Percentiles rank a stretch among this genome's conserved stretches.
These are phyloP conservation scores for Medicago lupulina DNA, from an alignment of 306 rosid species.

Conservation along the genomic window DNA sequence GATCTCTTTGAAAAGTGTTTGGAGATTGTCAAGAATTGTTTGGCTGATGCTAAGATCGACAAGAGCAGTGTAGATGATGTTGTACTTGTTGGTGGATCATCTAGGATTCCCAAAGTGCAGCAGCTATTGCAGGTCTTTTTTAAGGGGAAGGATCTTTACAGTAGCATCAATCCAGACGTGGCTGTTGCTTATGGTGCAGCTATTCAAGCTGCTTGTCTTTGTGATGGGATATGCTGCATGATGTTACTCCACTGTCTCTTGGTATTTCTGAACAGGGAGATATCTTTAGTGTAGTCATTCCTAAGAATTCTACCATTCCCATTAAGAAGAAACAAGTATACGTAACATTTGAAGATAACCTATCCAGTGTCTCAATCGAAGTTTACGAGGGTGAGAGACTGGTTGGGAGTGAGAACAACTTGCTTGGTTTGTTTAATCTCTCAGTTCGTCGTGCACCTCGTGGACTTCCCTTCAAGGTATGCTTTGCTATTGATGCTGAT, in stretches of 20 bases:
- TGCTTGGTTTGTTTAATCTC: not conserved
- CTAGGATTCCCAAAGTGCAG: no score
- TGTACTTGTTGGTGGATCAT: no score
- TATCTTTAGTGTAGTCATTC: no score
- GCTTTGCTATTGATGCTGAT: not conserved
- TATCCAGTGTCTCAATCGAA: rapidly evolving
- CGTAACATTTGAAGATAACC: not conserved
- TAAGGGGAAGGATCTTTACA: no score
- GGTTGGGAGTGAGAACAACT: not conserved
- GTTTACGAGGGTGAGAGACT: not conserved
- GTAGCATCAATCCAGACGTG: no score
- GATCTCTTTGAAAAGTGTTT: not conserved
- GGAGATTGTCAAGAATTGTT: not conserved
- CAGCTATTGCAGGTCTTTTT: no score
- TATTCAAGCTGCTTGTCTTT: no score
- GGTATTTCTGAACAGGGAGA: no score
- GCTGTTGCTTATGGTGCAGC: no score
- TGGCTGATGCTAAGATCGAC: not conserved
- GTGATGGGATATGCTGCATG: no score
- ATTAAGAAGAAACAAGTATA: not conserved
- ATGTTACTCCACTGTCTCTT: no score
- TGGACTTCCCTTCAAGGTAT: not conserved
- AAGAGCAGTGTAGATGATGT: no score
- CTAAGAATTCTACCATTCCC: not conserved
- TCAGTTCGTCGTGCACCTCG: not conserved